Evolutionary conservation across 164 flowering plant species (phyloP).

Genomic region (Magnolia kwangsiensis): DNA sequence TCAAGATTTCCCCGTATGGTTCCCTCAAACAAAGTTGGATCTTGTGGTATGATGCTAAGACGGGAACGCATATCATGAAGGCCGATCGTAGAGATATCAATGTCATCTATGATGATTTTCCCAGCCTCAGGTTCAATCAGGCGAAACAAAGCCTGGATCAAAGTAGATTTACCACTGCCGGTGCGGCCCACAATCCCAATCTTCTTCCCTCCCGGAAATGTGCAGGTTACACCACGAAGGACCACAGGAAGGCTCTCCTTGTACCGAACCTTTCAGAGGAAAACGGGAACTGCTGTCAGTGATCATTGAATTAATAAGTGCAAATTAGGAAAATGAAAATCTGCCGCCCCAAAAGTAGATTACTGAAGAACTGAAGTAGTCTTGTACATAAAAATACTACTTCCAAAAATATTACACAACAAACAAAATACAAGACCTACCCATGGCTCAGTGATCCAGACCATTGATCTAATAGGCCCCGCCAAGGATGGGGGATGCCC

Average conservation of each 20-base stretch:
- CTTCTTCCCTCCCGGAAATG: constrained; percentile 87
- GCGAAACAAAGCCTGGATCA: constrained; percentile 89
- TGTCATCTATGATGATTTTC: constrained; percentile 73
- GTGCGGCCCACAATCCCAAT: constrained; percentile 98
- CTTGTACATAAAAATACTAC: neutral
- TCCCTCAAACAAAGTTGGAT: constrained; percentile 90
- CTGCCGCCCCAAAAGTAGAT: neutral
- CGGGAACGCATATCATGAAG: constrained; percentile 91
- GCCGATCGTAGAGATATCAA: constrained; percentile 81
- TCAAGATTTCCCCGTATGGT: constrained; percentile 88
- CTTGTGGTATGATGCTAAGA: constrained; percentile 93
- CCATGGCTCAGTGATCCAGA: too few species aligned
- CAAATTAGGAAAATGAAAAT: neutral
- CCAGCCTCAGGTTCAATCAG: constrained; percentile 82
- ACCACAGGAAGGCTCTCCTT: constrained; percentile 92
- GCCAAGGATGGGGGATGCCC: neutral
- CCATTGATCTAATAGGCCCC: neutral
- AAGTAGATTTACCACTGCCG: constrained; percentile 95
- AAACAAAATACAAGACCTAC: too few species aligned
- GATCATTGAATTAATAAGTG: neutral
- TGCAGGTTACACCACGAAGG: constrained; percentile 75
- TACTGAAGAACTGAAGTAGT: neutral
- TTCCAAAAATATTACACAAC: neutral
- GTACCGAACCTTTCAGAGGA: constrained; percentile 72
- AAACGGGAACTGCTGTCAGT: neutral